A percentile compares a stretch with the other conserved stretches of the same genome.
Evolutionary conservation across 345 rosid genomes (phyloP).

Genomic region (Lenwebbia sp.): DNA sequence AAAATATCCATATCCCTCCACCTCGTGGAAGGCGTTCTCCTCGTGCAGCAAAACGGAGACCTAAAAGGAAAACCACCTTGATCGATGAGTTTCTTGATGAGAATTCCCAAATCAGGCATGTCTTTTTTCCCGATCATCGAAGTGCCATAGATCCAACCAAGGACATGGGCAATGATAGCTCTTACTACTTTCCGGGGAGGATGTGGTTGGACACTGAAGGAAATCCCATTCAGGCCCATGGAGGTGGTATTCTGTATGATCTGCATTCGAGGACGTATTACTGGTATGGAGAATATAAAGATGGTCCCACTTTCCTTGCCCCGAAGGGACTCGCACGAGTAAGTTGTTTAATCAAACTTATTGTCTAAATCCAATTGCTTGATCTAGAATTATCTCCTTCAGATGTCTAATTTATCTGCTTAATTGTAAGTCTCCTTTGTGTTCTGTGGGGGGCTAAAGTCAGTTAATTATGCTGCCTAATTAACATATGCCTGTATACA

Average conservation of each 20-base stretch:
- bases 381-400: neutral
- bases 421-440: neutral
- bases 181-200: slow-evolving; percentile 54
- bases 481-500: neutral
- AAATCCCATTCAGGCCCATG: slow-evolving; percentile 91
- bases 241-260: slow-evolving; percentile 73
- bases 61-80: slow-evolving; percentile 55
- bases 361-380: neutral
- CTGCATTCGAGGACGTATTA: slow-evolving; percentile 48
- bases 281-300: slow-evolving; percentile 95
- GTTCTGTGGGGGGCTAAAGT: neutral
- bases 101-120: slow-evolving; percentile 63
- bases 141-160: slow-evolving; percentile 50
- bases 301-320: slow-evolving; percentile 83
- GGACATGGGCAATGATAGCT: slow-evolving; percentile 42
- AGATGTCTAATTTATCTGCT: neutral
- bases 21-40: slow-evolving; percentile 77
- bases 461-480: neutral
- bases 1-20: slow-evolving; percentile 63
- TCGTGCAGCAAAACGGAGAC: slow-evolving; percentile 74
- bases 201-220: slow-evolving; percentile 93
- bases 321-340: slow-evolving; percentile 81
- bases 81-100: slow-evolving; percentile 97
- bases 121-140: slow-evolving; percentile 68
- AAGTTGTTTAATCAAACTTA: slow-evolving; percentile 14